phyloP scores from a whole-genome alignment of 208 protist species.

The Phytomonas sp. region DNA sequence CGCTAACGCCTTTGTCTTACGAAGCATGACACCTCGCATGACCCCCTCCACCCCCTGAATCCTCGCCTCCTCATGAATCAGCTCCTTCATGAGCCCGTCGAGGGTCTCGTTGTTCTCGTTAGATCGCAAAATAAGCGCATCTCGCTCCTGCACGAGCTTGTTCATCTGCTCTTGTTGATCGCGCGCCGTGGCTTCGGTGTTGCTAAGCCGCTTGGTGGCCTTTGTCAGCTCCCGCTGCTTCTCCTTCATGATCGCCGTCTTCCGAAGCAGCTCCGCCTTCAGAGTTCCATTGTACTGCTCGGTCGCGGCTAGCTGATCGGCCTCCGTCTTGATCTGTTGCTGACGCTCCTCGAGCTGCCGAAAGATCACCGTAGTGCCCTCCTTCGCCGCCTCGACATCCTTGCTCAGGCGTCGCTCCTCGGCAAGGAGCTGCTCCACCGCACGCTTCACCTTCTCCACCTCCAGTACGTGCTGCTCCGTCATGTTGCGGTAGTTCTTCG shows the following conservation, averaged over 20 bases:
- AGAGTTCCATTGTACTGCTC: conserved; percentile 81
- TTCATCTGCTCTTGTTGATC: conserved; percentile 54
- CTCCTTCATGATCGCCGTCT: conserved; percentile 57
- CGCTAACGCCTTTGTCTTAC: conserved; percentile 54
- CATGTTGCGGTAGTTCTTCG: conserved; percentile 77
- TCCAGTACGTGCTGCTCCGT: conserved; percentile 48
- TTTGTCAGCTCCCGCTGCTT: conserved; percentile 63
- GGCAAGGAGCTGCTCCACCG: conserved; percentile 24
- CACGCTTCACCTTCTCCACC: conserved; percentile 29
- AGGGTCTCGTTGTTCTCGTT: conserved; percentile 42
- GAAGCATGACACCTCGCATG: conserved; percentile 44
- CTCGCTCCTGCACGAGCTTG: conserved; percentile 35
- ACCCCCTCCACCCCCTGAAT: conserved; percentile 50
- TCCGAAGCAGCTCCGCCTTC: conserved; percentile 78
- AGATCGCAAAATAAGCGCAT: conserved; percentile 36
- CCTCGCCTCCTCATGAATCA: conserved; percentile 58
- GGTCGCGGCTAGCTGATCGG: conserved; percentile 61
- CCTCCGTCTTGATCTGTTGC: conserved; percentile 60
- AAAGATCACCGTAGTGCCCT: conserved; percentile 26
- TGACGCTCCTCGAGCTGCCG: conserved; percentile 70
- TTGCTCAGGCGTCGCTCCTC: conserved; percentile 38
- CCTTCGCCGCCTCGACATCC: conserved; percentile 24
- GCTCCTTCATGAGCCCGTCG: conserved; percentile 36
- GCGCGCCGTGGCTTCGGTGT: conserved; percentile 34
- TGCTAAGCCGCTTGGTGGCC: conserved; percentile 20